Conservation (phyloP, 75 land plant genomes). For the Azolla pinnata region DNA sequence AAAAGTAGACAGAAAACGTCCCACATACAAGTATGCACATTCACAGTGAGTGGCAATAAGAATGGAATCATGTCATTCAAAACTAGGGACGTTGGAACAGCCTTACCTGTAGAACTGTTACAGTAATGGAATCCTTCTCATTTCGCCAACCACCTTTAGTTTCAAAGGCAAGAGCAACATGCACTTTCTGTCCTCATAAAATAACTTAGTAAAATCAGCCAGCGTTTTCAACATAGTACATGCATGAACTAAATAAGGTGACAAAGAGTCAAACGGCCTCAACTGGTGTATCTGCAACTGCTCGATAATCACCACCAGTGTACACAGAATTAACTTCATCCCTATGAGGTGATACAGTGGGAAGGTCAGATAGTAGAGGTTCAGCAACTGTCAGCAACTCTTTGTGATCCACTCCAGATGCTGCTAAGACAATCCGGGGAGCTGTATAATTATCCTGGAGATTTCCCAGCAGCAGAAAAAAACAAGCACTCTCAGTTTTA, state of each 20-base stretch:
- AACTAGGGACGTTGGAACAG: too few relatives aligned
- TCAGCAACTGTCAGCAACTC: constrained; percentile 66
- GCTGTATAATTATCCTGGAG: constrained; percentile 82
- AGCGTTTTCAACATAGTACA: background rate
- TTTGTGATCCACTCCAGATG: constrained; percentile 90
- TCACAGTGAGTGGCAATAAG: too few relatives aligned
- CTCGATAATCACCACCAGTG: constrained; percentile 83
- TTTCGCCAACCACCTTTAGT: constrained; percentile 92
- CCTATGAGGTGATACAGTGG: constrained; percentile 12
- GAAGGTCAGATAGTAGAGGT: constrained; percentile 76
- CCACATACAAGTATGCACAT: too few relatives aligned
- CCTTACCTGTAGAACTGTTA: constrained; percentile 83
- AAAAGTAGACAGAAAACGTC: too few relatives aligned
- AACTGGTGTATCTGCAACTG: constrained; percentile 70
- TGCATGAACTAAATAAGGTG: background rate
- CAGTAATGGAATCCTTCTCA: constrained; percentile 63
- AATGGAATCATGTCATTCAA: too few relatives aligned
- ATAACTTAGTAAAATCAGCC: background rate
- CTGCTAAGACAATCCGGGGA: constrained; percentile 82
- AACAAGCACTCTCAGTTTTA: too few relatives aligned
- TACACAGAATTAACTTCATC: constrained; percentile 36
- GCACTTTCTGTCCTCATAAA: constrained; percentile 62
- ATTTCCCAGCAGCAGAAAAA: too few relatives aligned
- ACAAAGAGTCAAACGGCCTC: constrained; percentile 6
- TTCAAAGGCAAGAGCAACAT: constrained; percentile 94